Base-by-base conservation (phyloP, 805 yeast genomes). In the Jamesozyma lodderae region DNA sequence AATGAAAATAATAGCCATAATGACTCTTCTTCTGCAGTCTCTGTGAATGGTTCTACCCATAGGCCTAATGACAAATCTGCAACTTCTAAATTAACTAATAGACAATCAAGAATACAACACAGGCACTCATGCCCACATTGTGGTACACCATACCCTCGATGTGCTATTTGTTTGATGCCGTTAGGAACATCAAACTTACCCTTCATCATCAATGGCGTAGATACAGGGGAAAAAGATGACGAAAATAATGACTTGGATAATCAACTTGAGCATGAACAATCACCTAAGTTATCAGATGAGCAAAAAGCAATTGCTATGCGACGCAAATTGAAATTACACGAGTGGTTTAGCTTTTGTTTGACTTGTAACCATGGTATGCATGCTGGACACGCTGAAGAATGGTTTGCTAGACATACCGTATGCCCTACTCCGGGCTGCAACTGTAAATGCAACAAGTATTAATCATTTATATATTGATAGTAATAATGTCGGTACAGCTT, bases 391-490 rank as follows among this genome's bases (percentile, higher is more conserved):
- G 96, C 96, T 0, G 87, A 84, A 45, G 94, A 88, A 52, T 90
- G 98, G 98, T 90, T 90, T 57, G 72, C 80, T 19, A 80, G 79
- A 56, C 95, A 88, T 51, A 75, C 73, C 40, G 75, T 83, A 1
- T 90, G 98, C 53, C 96, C 98, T 0, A 95, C 90, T 3, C 96
- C 96, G 0, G 94, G 87, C 31, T 90, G 98, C 53, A 67, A 70
- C 29, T 90, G 98, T 53, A 67, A 75, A 35, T 90, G 97, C 58
- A 81, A 81, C 49, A 77, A 72, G 49, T 70, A 67, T 19, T 41
- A 24, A 29, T 20, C n/a, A n/a, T n/a, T n/a, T n/a, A n/a, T n/a
- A n/a, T n/a, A n/a, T n/a, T n/a, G n/a, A n/a, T n/a, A n/a, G n/a
- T n/a, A n/a, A n/a, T n/a, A n/a, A n/a, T n/a, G n/a, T n/a, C n/a